Evolutionary conservation across 2,329 filamentous ascomycete species (phyloP), one percentile per base, ranked within the genome.

Genomic region (Helicocarpus griseus): DNA sequence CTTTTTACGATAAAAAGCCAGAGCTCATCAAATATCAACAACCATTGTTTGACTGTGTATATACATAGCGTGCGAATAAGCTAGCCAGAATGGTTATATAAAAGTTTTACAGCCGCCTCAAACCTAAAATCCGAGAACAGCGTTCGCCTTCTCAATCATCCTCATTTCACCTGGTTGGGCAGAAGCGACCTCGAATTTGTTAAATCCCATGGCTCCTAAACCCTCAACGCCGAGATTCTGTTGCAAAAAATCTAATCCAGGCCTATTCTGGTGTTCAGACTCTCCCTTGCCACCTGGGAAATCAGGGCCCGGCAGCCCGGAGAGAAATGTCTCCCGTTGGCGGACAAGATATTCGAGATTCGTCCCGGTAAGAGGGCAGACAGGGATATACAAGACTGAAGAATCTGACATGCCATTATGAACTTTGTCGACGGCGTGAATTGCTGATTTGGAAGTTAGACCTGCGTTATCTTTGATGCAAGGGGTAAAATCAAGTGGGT

Each of bases 361-460:
- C 36, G 75, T 70, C 49, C 84, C 79, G 0, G 89, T 95, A 28
- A 89, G 76, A 0, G 90, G 89, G 50, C 87, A 93, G 0, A 87
- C 83, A 0, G 90, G 89, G 51, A 96, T 95, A 62, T 96, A 96
- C 54, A 96, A 63, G 0, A 95, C 90, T 59, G 84, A 89, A 0
- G 86, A 89, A 66, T 96, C 90, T 0, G 73, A 68, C 1, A 70
- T 74, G 1, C 90, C 91, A 1, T 68, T 68, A 64, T 96, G 90
- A 1, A 83, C 74, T 57, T 81, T 83, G 69, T 96, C 90, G 0
- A 96, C 90, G 0, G 88, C 81, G 64, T 95, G 90, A 46, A 94
- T 85, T 11, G 75, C 64, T 67, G 47, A 63, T 61, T 49, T 35
- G n/a, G 31, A 9, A 11, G 31, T 35, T 35, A 35, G 31, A n/a